Evolutionary conservation across 228 moss, liverwort and hornwort genomes (phyloP), one percentile per base, ranked within the genome.

Genomic region (Sphagnum fallax): DNA sequence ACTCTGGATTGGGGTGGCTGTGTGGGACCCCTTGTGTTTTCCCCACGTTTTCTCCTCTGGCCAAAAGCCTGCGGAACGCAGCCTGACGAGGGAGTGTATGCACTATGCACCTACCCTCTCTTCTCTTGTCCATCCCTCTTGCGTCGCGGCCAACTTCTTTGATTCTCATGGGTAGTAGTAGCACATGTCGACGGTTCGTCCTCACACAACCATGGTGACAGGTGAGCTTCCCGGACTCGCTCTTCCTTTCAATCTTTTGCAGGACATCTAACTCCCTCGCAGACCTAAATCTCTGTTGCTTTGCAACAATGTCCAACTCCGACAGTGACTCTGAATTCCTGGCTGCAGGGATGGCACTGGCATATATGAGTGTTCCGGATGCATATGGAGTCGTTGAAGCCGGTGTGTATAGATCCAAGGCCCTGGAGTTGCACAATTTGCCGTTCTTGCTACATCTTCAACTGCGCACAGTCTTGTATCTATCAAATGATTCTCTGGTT

Each of bases 361-460:
- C 89, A 65, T 92, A 96, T 65, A 96, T 96, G 92, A 91, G 95
- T 65, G 95, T 96, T 70, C 95, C 95, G 47, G 92, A 96, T 74
- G 92, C 87, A 0, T 92, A 89, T 67, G 96, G 96, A 10, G 88
- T 96, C 65, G 96, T 96, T n/a, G 96, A 96, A 75, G 78, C 92
- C 61, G 92, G 96, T 71, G 92, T 96, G 58, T 96, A 89, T 78
- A 81, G 96, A 78, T 89, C 92, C 67, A 96, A 96, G 74, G 88
- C 81, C 16, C 83, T 90, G 77, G 85, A 89, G 70, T 76, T 89
- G 64, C 91, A 89, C 61, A 96, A 92, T 67, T 70, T 96, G 77
- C 92, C 91, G 0, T 96, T 96, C 67, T 75, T 96, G 63, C 61
- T 91, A 80, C 96, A 96, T 75, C 79, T 92, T 63, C 84, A 89